A percentile compares a stretch with the other conserved stretches of the same genome.
These are phyloP conservation scores for Ceratobasidium sp. DNA, from an alignment of 1,284 basidiomycete genomes.

Conservation along the genomic window DNA sequence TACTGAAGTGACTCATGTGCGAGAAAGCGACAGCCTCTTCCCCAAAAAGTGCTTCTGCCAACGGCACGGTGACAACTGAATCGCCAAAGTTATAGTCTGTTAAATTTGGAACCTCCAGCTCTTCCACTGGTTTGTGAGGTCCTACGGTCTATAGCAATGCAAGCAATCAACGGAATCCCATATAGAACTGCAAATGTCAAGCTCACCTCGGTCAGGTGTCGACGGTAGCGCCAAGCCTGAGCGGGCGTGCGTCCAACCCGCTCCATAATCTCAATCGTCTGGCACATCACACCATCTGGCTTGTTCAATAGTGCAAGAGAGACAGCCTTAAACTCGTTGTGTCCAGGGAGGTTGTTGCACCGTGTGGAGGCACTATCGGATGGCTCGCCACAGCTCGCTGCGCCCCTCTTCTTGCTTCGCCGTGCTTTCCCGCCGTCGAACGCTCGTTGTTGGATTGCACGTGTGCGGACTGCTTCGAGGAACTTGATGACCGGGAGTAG, in stretches of 20 bases:
- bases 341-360: too few species aligned
- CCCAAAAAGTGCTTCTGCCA: not conserved
- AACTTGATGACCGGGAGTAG: too few species aligned
- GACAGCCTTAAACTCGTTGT: not conserved
- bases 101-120: not conserved
- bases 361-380: too few species aligned
- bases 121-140: not conserved
- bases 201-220: not conserved
- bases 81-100: not conserved
- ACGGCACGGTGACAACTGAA: not conserved
- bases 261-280: not conserved
- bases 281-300: not conserved
- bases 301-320: constrained; percentile 16
- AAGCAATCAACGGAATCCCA: not conserved
- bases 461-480: too few species aligned
- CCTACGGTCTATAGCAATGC: not conserved
- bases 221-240: constrained; percentile 1
- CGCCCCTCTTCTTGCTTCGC: too few species aligned
- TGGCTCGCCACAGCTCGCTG: too few species aligned
- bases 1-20: not conserved
- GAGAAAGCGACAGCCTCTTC: not conserved
- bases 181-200: too few species aligned
- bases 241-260: not conserved
- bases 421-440: too few species aligned
- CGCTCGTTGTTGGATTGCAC: too few species aligned